phyloP scores from a whole-genome alignment of 2,329 filamentous ascomycete genomes.

The Paramyrothecium sp. region DNA sequence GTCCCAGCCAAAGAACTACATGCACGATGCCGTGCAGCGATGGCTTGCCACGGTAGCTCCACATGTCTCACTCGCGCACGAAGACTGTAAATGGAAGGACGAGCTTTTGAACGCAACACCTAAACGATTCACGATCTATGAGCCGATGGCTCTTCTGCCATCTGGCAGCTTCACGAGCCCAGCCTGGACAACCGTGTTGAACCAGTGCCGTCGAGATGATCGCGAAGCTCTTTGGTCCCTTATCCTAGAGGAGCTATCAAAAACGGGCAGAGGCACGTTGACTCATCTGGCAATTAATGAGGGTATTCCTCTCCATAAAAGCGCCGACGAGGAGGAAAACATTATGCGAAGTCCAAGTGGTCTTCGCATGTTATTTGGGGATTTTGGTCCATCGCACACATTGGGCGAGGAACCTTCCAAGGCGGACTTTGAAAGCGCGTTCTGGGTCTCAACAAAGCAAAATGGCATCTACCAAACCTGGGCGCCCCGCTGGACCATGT shows the following conservation, averaged over 20 bases:
- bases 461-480: slow-evolving; percentile 81
- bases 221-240: slow-evolving; percentile 41
- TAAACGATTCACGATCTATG: slow-evolving; percentile 59
- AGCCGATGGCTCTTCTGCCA: slow-evolving; percentile 60
- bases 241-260: slow-evolving; percentile 47
- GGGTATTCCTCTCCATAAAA: slow-evolving; percentile 52
- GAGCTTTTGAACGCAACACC: slow-evolving; percentile 42
- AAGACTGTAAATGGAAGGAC: slow-evolving; percentile 13
- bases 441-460: slow-evolving; percentile 80
- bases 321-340: slow-evolving; percentile 51
- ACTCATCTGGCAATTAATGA: slow-evolving; percentile 62
- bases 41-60: slow-evolving; percentile 21
- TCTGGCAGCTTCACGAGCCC: slow-evolving; percentile 51
- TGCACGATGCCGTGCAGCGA: slow-evolving; percentile 25
- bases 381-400: slow-evolving; percentile 61
- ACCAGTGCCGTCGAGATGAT: slow-evolving; percentile 15
- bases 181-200: slow-evolving; percentile 38
- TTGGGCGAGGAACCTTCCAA: slow-evolving; percentile 24
- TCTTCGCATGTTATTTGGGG: slow-evolving; percentile 68
- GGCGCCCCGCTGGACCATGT: slow-evolving; percentile 92
- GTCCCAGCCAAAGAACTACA: slow-evolving; percentile 21
- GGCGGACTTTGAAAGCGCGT: slow-evolving; percentile 61
- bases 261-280: slow-evolving; percentile 35
- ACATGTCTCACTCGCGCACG: not conserved
- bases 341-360: slow-evolving; percentile 70